Evolutionary conservation across 495 filamentous ascomycete genomes (phyloP), one percentile per base, ranked within the genome.

Genomic region (Podospora fimiseda): DNA sequence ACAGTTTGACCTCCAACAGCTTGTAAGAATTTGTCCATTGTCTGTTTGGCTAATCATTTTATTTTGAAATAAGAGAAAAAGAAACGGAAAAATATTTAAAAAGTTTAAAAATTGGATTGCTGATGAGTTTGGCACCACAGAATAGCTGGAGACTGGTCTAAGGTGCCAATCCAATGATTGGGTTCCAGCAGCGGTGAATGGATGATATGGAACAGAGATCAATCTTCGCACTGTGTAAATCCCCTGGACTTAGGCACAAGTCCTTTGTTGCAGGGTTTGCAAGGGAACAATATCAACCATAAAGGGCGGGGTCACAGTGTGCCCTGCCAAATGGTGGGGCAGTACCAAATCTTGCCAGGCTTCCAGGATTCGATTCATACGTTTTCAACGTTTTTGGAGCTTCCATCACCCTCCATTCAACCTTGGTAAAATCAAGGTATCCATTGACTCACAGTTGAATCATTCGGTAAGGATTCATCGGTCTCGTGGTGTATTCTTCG

Each of bases 1-100:
- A 91, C 85, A 43, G 89, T 88, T 72, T 95, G 90, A 42, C 59
- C 55, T 55, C 77, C 59, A 68, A 93, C 80, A 53, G 82, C 83
- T 39, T 75, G 70, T 51, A 94, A 72, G 52, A 95, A 80, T 51
- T 82, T 78, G 59, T 95, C 90, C 90, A 95, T 95, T 51, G 64
- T 80, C 60, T 55, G 19, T 60, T 47, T 43, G 13, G 11, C 13
- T 13, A 21, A 47, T 55, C 60, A 65, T 62, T 46, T 30, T 60
- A n/a, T 44, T 1, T n/a, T 9, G 27, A 24, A 22, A 46, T 11
- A 27, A 2, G 13, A 46, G 48, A 51, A 50, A 21, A 37, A 22
- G 48, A 20, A 41, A 24, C 13, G 11, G 6, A 21, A 8, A 45
- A 37, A 37, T 8, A 37, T 14, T 37, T 8, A 8, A 14, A 41